Base-by-base conservation (phyloP, 495 filamentous ascomycete genomes). In the Aspergillus haitiensis region DNA sequence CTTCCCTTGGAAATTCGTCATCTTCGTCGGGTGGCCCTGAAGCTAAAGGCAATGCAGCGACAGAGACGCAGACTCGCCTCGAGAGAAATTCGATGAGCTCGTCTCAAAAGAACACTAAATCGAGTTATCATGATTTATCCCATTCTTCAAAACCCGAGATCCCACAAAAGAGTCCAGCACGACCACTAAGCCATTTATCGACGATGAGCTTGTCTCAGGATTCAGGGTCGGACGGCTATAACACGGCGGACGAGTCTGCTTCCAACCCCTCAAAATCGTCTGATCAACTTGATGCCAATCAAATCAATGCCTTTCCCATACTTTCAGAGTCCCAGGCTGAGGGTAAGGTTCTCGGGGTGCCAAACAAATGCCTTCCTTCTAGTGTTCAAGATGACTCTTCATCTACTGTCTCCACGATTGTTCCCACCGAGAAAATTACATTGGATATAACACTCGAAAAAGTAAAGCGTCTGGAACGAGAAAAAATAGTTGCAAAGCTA, bases 401-500 rank as follows among this genome's bases (percentile, higher is more conserved):
- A 12, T 15, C 36, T 35, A 8, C 37, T 33, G 7, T 36, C 6
- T 1, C 45, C 7, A 31, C 18, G 12, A 42, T 50, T 36, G 18
- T 56, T 31, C 27, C 45, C n/a, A n/a, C 11, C 6, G 1, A 33
- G 21, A 46, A 37, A 10, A 5, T n/a, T 32, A 42, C 56, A 16
- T 10, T 27, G 18, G 53, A 59, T 21, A 65, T 48, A 36, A 34
- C 62, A 36, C n/a, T 49, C 2, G 64, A 67, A 47, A 67, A 62
- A 12, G n/a, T 49, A 2, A 74, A 66, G 57, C 27, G 27, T 11
- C 59, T 50, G 6, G 55, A 47, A 50, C 58, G 66, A 15, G 74
- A 73, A 32, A 81, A 82, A 45, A 79, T 85, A 0, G 70, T 92
- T 45, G 86, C 84, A 36, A 93, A 92, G 71, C 77, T 91, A 58